A percentile compares a stretch with the other conserved stretches of the same genome.
Evolutionary conservation across 1,284 basidiomycete genomes (phyloP).

Genomic region (Rhodotorula sp.): DNA sequence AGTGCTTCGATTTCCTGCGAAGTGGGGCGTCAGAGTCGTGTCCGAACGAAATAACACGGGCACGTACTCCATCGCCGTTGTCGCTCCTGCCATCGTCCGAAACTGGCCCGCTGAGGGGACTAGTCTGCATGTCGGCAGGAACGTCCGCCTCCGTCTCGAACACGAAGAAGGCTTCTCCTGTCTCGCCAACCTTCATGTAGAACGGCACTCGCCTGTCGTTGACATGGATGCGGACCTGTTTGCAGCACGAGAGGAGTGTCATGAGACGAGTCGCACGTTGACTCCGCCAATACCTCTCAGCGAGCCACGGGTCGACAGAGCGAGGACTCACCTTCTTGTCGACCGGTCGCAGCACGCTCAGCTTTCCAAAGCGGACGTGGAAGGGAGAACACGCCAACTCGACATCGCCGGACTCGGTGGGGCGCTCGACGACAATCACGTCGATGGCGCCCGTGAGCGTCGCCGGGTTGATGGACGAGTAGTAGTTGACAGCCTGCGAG

Average conservation of each 20-base stretch:
- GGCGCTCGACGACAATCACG: constrained; percentile 85
- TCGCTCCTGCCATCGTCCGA: constrained; percentile 33
- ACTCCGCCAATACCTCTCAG: not conserved
- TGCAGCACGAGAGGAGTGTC: not conserved
- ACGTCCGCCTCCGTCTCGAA: constrained; percentile 95
- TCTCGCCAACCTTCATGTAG: constrained; percentile 97
- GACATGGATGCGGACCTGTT: constrained; percentile 47
- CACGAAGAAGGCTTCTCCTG: constrained; percentile 98
- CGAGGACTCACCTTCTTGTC: constrained; percentile 75
- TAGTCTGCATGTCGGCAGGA: constrained; percentile 89
- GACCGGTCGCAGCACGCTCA: constrained; percentile 87
- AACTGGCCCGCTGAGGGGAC: constrained; percentile 57
- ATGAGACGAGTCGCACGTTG: not conserved
- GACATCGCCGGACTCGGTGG: constrained; percentile 54
- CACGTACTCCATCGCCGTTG: constrained; percentile 1
- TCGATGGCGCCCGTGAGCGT: constrained; percentile 96
- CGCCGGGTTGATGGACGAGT: constrained; percentile 71
- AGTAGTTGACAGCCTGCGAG: constrained; percentile 36
- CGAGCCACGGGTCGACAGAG: constrained; percentile 37
- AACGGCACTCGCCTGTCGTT: constrained; percentile 80
- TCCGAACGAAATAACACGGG: too few species aligned
- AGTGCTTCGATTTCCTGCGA: constrained; percentile 22
- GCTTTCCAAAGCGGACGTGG: constrained; percentile 97
- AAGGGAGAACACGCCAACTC: constrained; percentile 92
- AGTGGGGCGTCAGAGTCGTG: not conserved